A percentile compares a stretch with the other conserved stretches of the same genome.
These are phyloP conservation scores for Cryptosporidium tyzzeri DNA, from an alignment of 169 alveolate genomes.

Conservation along the genomic window DNA sequence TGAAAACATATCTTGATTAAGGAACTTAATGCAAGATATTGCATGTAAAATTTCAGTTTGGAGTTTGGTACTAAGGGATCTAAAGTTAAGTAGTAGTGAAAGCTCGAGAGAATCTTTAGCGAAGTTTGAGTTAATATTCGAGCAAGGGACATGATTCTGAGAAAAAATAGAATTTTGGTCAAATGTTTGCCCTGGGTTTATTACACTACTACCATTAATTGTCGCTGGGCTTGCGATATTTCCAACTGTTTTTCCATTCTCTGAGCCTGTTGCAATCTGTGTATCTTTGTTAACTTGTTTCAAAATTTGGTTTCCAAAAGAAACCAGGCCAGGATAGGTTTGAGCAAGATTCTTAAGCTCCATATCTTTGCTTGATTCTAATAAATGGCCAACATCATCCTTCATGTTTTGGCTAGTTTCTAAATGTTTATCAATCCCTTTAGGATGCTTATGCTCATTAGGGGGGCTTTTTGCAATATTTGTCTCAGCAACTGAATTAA, in stretches of 20 bases:
- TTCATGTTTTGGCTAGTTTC: not conserved
- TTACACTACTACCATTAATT: not conserved
- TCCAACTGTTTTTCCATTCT: not conserved
- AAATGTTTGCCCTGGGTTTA: not conserved
- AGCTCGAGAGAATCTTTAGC: conserved; percentile 49
- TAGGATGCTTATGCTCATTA: not conserved
- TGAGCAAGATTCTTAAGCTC: not conserved
- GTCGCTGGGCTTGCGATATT: not conserved
- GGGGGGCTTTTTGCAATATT: not conserved
- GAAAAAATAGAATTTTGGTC: conserved; percentile 16
- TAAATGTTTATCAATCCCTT: not conserved
- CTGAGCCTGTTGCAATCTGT: not conserved
- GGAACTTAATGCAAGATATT: conserved; percentile 38
- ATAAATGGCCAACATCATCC: not conserved
- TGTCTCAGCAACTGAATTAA: not conserved
- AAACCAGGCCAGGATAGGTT: not conserved
- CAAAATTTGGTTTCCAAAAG: not conserved
- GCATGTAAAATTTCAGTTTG: conserved; percentile 31
- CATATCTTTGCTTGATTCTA: not conserved
- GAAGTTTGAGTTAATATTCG: not conserved
- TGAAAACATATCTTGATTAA: conserved; percentile 43
- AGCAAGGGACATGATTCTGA: not conserved
- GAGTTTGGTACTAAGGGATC: conserved; percentile 26
- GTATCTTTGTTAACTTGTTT: conserved; percentile 16
- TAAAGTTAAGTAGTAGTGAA: conserved; percentile 16